Conservation (phyloP, 1,139 yeast species). For the Blastobotrys aristatus region DNA sequence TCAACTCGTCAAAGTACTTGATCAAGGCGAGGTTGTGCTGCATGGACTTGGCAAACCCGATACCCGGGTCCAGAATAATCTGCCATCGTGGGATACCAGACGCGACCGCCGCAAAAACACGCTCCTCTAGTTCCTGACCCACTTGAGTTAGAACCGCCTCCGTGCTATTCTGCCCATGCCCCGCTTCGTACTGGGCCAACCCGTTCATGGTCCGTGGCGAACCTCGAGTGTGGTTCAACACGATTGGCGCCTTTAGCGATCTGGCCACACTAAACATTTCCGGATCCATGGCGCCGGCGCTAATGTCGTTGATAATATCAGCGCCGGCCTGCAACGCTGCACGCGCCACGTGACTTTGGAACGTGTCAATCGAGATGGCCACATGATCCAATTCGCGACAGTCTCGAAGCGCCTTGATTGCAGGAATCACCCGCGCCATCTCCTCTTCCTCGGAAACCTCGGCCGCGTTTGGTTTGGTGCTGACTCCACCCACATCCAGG, state of each 20-base stretch:
- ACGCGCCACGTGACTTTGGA: conserved; percentile 68
- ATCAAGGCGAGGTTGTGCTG: conserved; percentile 65
- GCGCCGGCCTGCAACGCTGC: conserved; percentile 72
- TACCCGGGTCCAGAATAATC: conserved; percentile 85
- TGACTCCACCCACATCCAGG: conserved; percentile 88
- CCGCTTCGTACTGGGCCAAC: conserved; percentile 49
- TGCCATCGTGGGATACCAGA: conserved; percentile 85
- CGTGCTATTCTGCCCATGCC: conserved; percentile 25
- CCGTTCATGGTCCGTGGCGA: conserved; percentile 67
- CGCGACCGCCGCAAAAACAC: conserved; percentile 51
- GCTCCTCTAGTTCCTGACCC: conserved; percentile 57
- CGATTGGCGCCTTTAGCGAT: conserved; percentile 60
- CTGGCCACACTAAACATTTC: conserved; percentile 65
- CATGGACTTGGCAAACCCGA: conserved; percentile 82
- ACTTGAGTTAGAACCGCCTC: conserved; percentile 44
- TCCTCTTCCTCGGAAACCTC: conserved; percentile 60
- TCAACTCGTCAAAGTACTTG: conserved; percentile 41
- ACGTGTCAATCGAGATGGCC: conserved; percentile 78
- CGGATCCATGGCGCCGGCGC: conserved; percentile 72
- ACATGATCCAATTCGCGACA: conserved; percentile 40
- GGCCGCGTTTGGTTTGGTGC: conserved; percentile 77
- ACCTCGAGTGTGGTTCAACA: conserved; percentile 84
- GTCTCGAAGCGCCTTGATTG: conserved; percentile 55
- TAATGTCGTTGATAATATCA: conserved; percentile 85
- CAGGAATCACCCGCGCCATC: conserved; percentile 60